Conservation (phyloP, 2,329 filamentous ascomycete species). For the Fusarium falciforme region DNA sequence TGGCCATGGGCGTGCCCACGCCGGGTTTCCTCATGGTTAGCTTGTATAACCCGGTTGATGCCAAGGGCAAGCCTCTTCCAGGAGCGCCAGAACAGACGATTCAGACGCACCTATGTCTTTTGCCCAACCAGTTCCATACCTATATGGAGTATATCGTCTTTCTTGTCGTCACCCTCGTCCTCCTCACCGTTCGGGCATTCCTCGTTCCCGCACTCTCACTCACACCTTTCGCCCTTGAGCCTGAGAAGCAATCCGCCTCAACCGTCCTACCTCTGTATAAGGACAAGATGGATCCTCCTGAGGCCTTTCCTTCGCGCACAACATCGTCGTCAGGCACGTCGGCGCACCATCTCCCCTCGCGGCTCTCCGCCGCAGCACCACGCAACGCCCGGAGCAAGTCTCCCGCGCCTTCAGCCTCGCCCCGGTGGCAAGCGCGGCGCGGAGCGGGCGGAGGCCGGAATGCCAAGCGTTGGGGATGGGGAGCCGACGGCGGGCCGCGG, state of each 20-base stretch:
- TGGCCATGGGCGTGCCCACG: constrained; percentile 93
- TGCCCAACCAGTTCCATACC: constrained; percentile 87
- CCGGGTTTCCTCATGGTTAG: constrained; percentile 91
- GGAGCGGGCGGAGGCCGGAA: constrained; percentile 37
- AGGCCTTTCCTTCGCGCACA: constrained; percentile 26
- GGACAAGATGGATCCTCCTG: constrained; percentile 61
- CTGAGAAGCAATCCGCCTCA: constrained; percentile 41
- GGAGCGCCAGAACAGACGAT: constrained; percentile 68
- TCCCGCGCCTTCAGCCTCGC: constrained; percentile 27
- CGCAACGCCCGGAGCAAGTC: constrained; percentile 36
- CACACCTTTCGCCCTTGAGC: constrained; percentile 64
- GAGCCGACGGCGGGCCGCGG: constrained; percentile 58
- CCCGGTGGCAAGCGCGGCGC: constrained; percentile 44
- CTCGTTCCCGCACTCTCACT: constrained; percentile 67
- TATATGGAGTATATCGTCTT: constrained; percentile 83
- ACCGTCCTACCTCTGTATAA: constrained; percentile 60
- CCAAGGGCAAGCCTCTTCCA: constrained; percentile 60
- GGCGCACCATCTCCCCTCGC: constrained; percentile 38
- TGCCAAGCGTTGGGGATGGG: constrained; percentile 56
- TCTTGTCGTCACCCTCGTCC: constrained; percentile 62
- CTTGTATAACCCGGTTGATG: constrained; percentile 90
- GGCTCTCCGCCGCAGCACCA: constrained; percentile 35
- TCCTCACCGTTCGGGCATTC: constrained; percentile 65
- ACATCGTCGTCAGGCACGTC: constrained; percentile 42
- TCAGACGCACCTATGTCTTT: constrained; percentile 89